Evolutionary conservation across 2,329 filamentous ascomycete genomes (phyloP).

Genomic region (Neonectria punicea): DNA sequence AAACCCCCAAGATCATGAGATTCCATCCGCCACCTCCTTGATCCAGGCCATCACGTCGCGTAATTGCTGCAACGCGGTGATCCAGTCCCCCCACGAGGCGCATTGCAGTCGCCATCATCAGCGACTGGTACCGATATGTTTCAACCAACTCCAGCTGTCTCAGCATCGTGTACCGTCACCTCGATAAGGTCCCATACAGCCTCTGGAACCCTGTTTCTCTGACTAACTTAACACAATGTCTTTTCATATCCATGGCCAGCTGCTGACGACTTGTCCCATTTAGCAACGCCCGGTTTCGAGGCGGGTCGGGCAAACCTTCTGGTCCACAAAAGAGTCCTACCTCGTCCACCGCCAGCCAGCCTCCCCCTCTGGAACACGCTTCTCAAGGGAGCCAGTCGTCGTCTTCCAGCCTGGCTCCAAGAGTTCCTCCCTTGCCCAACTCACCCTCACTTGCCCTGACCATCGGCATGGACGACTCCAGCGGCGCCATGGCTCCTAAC

Average conservation of each 20-base stretch:
- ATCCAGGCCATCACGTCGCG: conserved; percentile 21
- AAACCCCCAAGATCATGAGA: conserved; percentile 4
- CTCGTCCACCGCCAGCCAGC: conserved; percentile 58
- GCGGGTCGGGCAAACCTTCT: conserved; percentile 62
- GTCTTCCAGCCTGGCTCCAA: conserved; percentile 63
- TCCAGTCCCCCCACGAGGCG: not conserved
- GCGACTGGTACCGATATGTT: conserved; percentile 29
- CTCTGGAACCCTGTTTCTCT: conserved; percentile 13
- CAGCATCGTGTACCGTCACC: conserved; percentile 37
- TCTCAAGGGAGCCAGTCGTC: conserved; percentile 63
- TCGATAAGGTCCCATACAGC: conserved; percentile 2
- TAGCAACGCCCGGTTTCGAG: conserved; percentile 69
- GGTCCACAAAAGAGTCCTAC: conserved; percentile 64
- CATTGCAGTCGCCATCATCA: conserved; percentile 27
- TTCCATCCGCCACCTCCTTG: conserved; percentile 22
- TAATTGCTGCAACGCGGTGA: conserved; percentile 24
- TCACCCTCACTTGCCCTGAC: conserved; percentile 73
- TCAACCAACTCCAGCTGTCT: conserved; percentile 32
- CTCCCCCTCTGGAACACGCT: conserved; percentile 57
- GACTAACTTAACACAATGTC: conserved; percentile 14
- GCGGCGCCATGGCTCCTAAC: conserved; percentile 56
- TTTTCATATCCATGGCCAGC: conserved; percentile 12
- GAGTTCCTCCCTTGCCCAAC: conserved; percentile 69
- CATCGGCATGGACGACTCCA: conserved; percentile 74
- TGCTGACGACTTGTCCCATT: conserved; percentile 42